Conservation (phyloP, 2,329 filamentous ascomycete species). For the Trichoderma atroviride region DNA sequence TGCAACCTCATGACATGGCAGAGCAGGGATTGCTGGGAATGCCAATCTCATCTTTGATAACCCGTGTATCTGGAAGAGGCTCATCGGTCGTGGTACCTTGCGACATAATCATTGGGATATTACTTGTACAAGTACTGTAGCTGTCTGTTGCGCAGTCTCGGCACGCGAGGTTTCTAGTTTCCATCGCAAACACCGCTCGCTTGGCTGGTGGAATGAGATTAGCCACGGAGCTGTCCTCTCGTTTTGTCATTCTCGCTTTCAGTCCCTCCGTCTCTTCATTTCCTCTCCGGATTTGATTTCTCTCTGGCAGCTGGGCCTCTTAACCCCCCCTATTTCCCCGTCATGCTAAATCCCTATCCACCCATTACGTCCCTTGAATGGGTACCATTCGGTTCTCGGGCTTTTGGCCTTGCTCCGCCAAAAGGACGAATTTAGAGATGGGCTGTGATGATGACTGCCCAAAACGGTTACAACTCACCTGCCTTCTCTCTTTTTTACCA, state of each 20-base stretch:
- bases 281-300: not conserved
- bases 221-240: not conserved
- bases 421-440: not conserved
- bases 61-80: conserved; percentile 14
- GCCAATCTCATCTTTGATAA: conserved; percentile 25
- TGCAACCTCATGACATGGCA: conserved; percentile 28
- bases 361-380: not conserved
- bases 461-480: not conserved
- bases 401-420: not conserved
- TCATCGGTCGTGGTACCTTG: not conserved
- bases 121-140: not conserved
- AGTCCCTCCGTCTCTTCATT: not conserved
- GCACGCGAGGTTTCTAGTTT: not conserved
- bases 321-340: not conserved
- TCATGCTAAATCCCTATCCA: not conserved
- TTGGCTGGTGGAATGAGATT: not conserved
- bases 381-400: not conserved
- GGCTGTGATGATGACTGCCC: not conserved
- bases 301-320: not conserved
- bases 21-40: conserved; percentile 21
- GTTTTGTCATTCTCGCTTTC: not conserved
- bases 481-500: not conserved
- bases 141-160: not conserved
- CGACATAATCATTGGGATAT: not conserved
- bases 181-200: not conserved